A percentile compares a stretch with the other conserved stretches of the same genome.
These are phyloP conservation scores for Sporothrix dimorphospora DNA, from an alignment of 2,329 filamentous ascomycete species.

Conservation along the genomic window DNA sequence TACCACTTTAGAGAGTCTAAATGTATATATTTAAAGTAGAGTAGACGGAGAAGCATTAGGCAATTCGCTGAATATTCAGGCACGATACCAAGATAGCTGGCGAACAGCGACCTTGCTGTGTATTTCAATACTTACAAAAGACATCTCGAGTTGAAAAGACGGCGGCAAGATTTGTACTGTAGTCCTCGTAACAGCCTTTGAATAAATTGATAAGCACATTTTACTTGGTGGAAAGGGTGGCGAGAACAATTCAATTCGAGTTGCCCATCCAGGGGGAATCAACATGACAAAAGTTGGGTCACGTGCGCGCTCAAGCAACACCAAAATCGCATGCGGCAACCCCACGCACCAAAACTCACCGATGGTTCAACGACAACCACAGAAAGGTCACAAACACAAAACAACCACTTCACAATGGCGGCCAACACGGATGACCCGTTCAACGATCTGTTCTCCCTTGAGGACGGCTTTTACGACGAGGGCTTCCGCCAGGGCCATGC, in stretches of 20 bases:
- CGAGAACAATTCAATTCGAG: not conserved
- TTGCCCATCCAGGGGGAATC: not conserved
- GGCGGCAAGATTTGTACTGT: too few relatives aligned
- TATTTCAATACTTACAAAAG: too few relatives aligned
- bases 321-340: not conserved
- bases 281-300: not conserved
- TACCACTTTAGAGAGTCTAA: too few relatives aligned
- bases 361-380: not conserved
- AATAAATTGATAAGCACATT: too few relatives aligned
- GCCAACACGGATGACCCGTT: conserved; percentile 49
- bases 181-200: too few relatives aligned
- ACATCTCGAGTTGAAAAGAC: too few relatives aligned
- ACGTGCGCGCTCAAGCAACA: not conserved
- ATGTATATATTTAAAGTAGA: too few relatives aligned
- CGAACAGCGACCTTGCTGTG: too few relatives aligned
- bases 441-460: conserved; percentile 61
- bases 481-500: conserved; percentile 75
- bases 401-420: not conserved
- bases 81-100: too few relatives aligned
- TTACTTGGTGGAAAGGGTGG: not conserved
- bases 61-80: too few relatives aligned
- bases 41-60: too few relatives aligned
- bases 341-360: not conserved
- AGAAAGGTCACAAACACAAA: not conserved
- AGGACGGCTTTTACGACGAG: conserved; percentile 75